phyloP scores from a whole-genome alignment of 495 filamentous ascomycete genomes.

The Podospora comata region DNA sequence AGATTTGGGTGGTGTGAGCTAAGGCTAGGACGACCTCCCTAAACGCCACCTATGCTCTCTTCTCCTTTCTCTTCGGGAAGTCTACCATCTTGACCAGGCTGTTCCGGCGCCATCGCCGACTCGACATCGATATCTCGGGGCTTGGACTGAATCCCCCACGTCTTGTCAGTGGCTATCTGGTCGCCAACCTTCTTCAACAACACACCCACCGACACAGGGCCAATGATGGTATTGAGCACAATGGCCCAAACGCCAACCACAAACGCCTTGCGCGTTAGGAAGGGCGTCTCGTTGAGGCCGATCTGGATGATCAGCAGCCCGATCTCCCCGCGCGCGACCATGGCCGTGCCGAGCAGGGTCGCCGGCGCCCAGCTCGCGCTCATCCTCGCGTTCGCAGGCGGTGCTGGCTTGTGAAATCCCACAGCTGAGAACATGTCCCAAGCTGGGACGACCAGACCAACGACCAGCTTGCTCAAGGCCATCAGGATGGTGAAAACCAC shows the following conservation, averaged over 20 bases:
- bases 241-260: slow-evolving; percentile 73
- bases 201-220: slow-evolving; percentile 64
- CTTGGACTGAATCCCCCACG: slow-evolving; percentile 27
- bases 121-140: slow-evolving; percentile 4
- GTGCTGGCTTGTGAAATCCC: background rate
- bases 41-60: background rate
- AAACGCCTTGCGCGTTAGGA: slow-evolving; percentile 44
- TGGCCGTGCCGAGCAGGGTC: slow-evolving; percentile 42
- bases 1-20: background rate
- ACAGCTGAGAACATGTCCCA: slow-evolving; percentile 23
- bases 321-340: slow-evolving; percentile 77
- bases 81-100: background rate
- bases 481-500: slow-evolving; percentile 69
- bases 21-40: background rate
- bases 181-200: slow-evolving; percentile 46
- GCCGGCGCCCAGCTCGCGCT: slow-evolving; percentile 33
- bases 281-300: slow-evolving; percentile 40
- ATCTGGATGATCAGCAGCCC: slow-evolving; percentile 74
- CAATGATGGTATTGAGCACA: slow-evolving; percentile 69
- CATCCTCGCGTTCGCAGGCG: background rate
- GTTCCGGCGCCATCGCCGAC: background rate
- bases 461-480: slow-evolving; percentile 59
- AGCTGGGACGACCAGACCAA: slow-evolving; percentile 59
- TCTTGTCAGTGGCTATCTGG: slow-evolving; percentile 20
- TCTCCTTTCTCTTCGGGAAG: background rate